phyloP scores from a whole-genome alignment of 352 stramenopile genomes.

The Peronospora farinosa region DNA sequence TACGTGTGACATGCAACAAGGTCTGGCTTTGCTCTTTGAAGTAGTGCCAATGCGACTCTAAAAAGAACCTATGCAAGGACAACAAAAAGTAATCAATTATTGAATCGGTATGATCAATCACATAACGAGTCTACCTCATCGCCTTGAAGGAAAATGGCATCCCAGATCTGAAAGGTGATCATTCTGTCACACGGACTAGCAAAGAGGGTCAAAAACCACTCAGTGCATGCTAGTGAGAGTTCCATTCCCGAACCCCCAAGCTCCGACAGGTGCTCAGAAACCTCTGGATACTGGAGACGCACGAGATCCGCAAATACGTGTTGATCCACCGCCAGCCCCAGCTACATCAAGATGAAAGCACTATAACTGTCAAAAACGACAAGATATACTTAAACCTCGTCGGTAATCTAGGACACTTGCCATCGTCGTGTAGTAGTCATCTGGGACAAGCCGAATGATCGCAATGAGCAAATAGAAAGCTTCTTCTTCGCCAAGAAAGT shows the following conservation, averaged over 20 bases:
- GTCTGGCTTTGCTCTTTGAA: constrained; percentile 53
- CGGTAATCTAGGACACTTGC: constrained; percentile 26
- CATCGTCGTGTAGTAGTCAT: constrained; percentile 88
- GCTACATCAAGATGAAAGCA: constrained; percentile 27
- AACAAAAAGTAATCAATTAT: neutral
- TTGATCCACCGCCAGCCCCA: constrained; percentile 81
- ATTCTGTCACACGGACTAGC: constrained; percentile 67
- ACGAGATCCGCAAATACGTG: constrained; percentile 85
- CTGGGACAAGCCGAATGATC: constrained; percentile 69
- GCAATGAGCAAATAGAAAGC: constrained; percentile 80
- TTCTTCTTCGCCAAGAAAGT: constrained; percentile 64
- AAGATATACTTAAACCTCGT: constrained; percentile 1
- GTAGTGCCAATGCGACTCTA: constrained; percentile 59
- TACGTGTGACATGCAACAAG: constrained; percentile 63
- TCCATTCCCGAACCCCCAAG: constrained; percentile 82
- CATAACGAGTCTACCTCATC: constrained; percentile 48
- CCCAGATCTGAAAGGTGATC: constrained; percentile 78
- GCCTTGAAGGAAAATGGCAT: constrained; percentile 75
- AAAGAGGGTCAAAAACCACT: constrained; percentile 87
- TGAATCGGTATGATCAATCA: neutral
- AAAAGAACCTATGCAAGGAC: constrained; percentile 55
- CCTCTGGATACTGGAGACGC: constrained; percentile 59
- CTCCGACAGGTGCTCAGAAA: constrained; percentile 52
- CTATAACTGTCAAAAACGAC: neutral
- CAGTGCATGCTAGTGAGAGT: constrained; percentile 77